Evolutionary conservation across 1,284 basidiomycete species (phyloP).

Genomic region (Irpex sp.): DNA sequence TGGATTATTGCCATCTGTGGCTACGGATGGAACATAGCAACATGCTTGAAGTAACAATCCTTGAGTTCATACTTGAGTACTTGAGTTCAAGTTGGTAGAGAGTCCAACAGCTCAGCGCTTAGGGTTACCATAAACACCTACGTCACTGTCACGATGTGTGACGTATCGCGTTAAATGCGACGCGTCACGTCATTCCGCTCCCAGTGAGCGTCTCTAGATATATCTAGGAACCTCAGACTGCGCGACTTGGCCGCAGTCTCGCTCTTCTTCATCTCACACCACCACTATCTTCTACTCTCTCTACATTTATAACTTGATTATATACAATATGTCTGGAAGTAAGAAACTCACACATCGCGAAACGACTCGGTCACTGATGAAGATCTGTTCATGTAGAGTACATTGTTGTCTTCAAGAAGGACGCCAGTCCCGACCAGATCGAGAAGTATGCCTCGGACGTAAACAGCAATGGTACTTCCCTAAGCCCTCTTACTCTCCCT

Average conservation of each 20-base stretch:
- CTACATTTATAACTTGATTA: neutral
- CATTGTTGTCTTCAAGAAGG: constrained; percentile 58
- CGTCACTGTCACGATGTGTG: neutral
- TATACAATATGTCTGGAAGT: constrained; percentile 11
- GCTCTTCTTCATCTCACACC: neutral
- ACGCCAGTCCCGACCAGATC: constrained; percentile 39
- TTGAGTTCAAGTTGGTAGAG: no score
- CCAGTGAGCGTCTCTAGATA: no score
- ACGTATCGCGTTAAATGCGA: neutral
- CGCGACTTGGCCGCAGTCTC: neutral
- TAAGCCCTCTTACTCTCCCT: neutral
- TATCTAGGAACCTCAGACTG: no score
- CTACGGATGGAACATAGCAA: no score
- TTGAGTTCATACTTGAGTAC: no score
- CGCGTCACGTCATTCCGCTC: neutral
- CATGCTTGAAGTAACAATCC: no score
- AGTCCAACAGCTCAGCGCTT: no score
- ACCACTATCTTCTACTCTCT: neutral
- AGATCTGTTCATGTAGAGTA: constrained; percentile 32
- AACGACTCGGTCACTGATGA: neutral
- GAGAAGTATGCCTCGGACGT: constrained; percentile 40
- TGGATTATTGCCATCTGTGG: no score
- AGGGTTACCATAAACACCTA: no score
- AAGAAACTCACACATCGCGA: neutral
- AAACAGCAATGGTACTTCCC: constrained; percentile 32